phyloP scores from a whole-genome alignment of 768 basidiomycete species.

The Mycena polygramma region DNA sequence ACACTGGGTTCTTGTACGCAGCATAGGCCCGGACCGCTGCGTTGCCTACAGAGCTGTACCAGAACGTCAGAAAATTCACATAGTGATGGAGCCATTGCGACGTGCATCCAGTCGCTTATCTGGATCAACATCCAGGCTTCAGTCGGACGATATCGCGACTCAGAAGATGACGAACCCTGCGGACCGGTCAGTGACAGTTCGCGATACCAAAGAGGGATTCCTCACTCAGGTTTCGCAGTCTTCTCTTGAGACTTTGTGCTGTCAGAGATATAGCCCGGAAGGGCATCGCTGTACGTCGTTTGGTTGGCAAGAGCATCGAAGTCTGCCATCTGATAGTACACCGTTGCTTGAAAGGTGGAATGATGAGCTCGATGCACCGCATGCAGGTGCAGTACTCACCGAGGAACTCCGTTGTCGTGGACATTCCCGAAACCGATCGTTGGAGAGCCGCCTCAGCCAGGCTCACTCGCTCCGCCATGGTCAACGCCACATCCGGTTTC shows the following conservation, averaged over 20 bases:
- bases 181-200: not conserved
- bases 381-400: not conserved
- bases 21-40: constrained; percentile 11
- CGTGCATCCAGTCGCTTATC: constrained; percentile 4
- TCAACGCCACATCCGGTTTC: constrained; percentile 11
- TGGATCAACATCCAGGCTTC: not conserved
- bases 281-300: not conserved
- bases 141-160: no score
- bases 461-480: not conserved
- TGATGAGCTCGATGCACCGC: not conserved
- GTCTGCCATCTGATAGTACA: constrained; percentile 22
- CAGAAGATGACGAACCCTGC: not conserved
- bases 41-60: not conserved
- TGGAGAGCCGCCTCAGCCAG: not conserved
- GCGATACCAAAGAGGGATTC: not conserved
- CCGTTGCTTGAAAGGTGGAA: not conserved
- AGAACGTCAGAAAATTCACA: not conserved
- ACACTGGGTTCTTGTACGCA: constrained; percentile 19
- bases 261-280: not conserved
- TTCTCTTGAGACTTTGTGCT: not conserved
- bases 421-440: not conserved
- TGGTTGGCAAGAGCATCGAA: not conserved
- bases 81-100: not conserved
- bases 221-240: not conserved
- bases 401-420: not conserved